Base-by-base conservation (phyloP, 176 grass and related monocot genomes). In the Chrysopogon serrulatus region DNA sequence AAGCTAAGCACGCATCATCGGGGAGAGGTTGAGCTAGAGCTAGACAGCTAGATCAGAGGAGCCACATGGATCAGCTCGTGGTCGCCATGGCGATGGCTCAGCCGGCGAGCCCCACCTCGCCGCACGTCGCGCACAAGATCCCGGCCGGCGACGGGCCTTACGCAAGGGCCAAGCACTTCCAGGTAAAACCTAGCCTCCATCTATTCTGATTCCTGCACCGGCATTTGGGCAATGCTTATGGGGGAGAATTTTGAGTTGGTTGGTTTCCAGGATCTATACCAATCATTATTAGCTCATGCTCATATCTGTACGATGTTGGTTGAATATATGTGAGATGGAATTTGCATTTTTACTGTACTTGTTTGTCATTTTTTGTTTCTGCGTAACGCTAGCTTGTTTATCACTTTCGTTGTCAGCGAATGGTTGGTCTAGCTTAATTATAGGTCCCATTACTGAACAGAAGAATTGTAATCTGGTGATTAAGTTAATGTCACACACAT, bases 91-190 rank as follows among this genome's bases (percentile, higher is more conserved):
- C 54, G 23, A 6, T 1, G 0, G 73, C 65, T 60, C 73, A 39
- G 79, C 84, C 88, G 57, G 73, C 44, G 65, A 90, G 78, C 83
- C 6, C 63, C 19, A n/a, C 62, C 5, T 26, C 82, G 66, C 33
- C 56, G 56, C 87, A 95, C 73, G 86, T 86, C 30, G 60, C 86
- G 41, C 78, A 89, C 78, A 99, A 99, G 77, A 94, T 99, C 74
- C 96, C 96, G 1, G 24, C 93, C 37, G 96, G 96, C 77, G 93
- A 92, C 44, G 91, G 96, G 19, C 93, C 96, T 8, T 99, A 99
- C 30, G 96, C 92, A 3, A 87, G 96, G 81, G 96, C 91, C 65
- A 99, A 99, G 83, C 91, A 96, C 78, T 83, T 87, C 42, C 96
- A 99, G 93, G 96, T 99, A 85, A 10, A 33, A 19, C n/a, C n/a